A percentile compares a stretch with the other conserved stretches of the same genome.
Evolutionary conservation across 2,329 filamentous ascomycete species (phyloP).

Genomic region (Metarhizium guizhouense): DNA sequence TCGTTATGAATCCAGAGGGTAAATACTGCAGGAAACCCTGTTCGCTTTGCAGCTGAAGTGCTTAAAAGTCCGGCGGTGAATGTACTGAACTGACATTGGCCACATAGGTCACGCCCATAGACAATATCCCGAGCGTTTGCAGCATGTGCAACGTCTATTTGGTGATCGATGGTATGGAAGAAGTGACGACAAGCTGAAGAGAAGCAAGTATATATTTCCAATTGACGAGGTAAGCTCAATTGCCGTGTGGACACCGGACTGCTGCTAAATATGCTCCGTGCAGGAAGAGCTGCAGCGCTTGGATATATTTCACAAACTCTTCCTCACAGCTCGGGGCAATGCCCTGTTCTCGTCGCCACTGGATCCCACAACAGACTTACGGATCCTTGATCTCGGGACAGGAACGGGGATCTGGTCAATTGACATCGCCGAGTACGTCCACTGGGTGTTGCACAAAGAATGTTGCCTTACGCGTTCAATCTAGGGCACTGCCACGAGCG

Average conservation of each 20-base stretch:
- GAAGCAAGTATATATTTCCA: neutral
- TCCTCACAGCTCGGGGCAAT: conserved; percentile 49
- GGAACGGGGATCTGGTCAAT: neutral
- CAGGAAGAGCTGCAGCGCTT: conserved; percentile 62
- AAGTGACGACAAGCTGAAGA: too few species aligned
- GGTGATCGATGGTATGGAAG: too few species aligned
- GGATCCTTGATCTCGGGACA: conserved; percentile 55
- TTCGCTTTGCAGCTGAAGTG: too few species aligned
- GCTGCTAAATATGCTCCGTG: neutral
- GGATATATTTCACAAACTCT: conserved; percentile 68
- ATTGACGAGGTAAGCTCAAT: neutral
- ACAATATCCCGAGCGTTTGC: too few species aligned
- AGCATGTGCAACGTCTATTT: too few species aligned
- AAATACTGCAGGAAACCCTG: neutral
- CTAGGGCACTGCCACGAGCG: conserved; percentile 4
- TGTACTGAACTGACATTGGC: neutral
- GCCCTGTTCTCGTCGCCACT: conserved; percentile 7
- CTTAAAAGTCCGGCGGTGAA: too few species aligned
- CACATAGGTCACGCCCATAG: too few species aligned
- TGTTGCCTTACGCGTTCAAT: neutral
- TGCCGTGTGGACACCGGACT: neutral
- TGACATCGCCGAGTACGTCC: conserved; percentile 6
- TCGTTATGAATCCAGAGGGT: too few species aligned
- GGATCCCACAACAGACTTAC: conserved; percentile 8
- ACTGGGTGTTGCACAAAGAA: neutral